Base-by-base conservation (phyloP, 129 eudicot species). In the Mikania micrantha region DNA sequence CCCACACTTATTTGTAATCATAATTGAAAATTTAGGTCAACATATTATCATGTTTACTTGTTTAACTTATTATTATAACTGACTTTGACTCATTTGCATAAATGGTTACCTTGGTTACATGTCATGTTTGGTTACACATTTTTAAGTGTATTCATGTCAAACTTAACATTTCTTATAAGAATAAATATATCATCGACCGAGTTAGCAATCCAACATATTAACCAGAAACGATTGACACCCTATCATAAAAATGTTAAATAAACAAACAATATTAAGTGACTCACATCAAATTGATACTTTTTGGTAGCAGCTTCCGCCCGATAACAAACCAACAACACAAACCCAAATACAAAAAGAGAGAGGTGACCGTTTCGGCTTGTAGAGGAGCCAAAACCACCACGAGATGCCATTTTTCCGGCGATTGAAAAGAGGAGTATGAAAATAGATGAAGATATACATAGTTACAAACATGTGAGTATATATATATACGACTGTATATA, bases 241-340 rank as follows among this genome's bases (percentile, higher is more conserved):
- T 3, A 3, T 42, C 4, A 6, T n/a, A 11, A 11, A 42, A 42
- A 42, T n/a, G 36, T 25, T 54, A 12, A 9, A 54, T 27, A 27
- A 25, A 54, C 9, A 16, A 17, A n/a, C n/a, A n/a, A n/a, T n/a
- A n/a, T n/a, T n/a, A n/a, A n/a, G 44, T 31, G 36, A 64, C 83
- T 69, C 69, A 78, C 86, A 82, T 82, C 69, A 34, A 82, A 82
- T 63, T 82, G 75, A 64, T 82, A 82, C 52, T 70, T 78, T 76
- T 82, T 82, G 76, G 73, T 64, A 2, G 83, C 86, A 19, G 86
- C 83, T n/a, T 74, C 70, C 4, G 36, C 56, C 9, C 20, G 80
- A 60, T 35, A 70, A 48, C 36, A 38, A 68, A 69, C 39, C 15
- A 48, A 68, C 19, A 67, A 38, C 58, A 67, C 42, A 48, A 68